Base-by-base conservation (phyloP, 805 yeast genomes). In the Kazachstania martiniae region DNA sequence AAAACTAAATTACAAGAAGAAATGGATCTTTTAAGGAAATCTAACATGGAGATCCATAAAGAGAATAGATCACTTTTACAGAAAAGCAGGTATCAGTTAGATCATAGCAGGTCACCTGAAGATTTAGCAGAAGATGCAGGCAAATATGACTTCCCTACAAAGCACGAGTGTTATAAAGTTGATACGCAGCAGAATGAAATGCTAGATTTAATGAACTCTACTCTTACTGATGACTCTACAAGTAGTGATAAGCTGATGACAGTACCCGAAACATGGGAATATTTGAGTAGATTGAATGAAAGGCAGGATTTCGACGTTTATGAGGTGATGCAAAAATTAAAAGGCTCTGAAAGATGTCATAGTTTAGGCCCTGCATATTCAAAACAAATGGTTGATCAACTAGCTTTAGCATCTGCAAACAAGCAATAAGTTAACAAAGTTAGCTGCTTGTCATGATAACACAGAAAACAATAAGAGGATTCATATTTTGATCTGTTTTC, bases 191-290 rank as follows among this genome's bases (percentile, higher is more conserved):
- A n/a, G n/a, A n/a, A n/a, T n/a, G n/a, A n/a, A n/a, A n/a, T n/a
- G n/a, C n/a, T n/a, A n/a, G n/a, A n/a, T n/a, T n/a, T n/a, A n/a
- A n/a, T n/a, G n/a, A n/a, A n/a, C n/a, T n/a, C n/a, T n/a, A n/a
- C n/a, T n/a, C n/a, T n/a, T n/a, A n/a, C 27, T 3, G 30, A 27
- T 13, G 12, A 23, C 16, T 23, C 10, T 23, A 23, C n/a, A n/a
- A n/a, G 25, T 59, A 70, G 71, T 2, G 53, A 58, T 19, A 67
- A 69, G 45, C 62, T 81, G 27, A 58, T 83, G 38, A 83, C 86
- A 0, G 62, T 82, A 0, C 74, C 82, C 13, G 91, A 89, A 2
- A 77, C 82, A 2, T 85, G 94, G 94, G 89, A 84, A 51, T 79
- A 78, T 49, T 55, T 85, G 29, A 71, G 65, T 35, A 64, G 62